Evolutionary conservation across 1,284 basidiomycete genomes (phyloP), one percentile per base, ranked within the genome.

Genomic region (Boletus smithii): DNA sequence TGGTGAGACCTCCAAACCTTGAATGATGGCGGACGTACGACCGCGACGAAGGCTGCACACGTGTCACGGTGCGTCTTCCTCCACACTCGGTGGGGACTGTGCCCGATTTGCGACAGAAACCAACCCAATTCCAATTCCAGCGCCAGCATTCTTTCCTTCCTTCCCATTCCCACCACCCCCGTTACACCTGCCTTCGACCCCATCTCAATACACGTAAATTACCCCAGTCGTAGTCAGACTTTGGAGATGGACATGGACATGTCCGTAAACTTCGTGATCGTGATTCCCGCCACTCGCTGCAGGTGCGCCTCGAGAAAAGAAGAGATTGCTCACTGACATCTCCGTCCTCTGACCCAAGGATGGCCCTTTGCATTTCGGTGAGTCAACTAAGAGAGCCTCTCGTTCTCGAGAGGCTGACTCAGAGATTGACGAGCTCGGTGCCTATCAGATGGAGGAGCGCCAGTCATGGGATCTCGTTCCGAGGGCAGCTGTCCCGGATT

Each of bases 11-110:
- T 67, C 72, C n/a, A 81, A 67, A 10, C 63, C 62, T 43, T 83
- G 79, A 4, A 92, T 77, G 2, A 77, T 66, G 2, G 83, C 89
- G 2, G 74, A 71, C 8, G 88, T 91, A 32, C 81, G 73, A 7
- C 91, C 91, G 5, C 91, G 73, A 32, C 77, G 73, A 13, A 92
- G 72, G 49, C 80, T 74, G 58, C 91, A 91, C 44, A 84, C 53
- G 57, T 87, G 84, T 75, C 75, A 79, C 52, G 70, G 78, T 48
- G 58, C 69, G 52, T 57, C 66, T 22, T 56, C 62, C 47, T 45
- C 55, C 26, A 39, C 10, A 22, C 39, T 44, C 8, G 43, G 34
- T 22, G 34, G 29, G 2, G 48, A 10, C 17, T 49, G 13, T 7
- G 40, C 31, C 48, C 45, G 46, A 18, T 41, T 51, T 7, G 40